Evolutionary conservation across 2,329 filamentous ascomycete genomes (phyloP).

Genomic region (Sporothrix protearum): DNA sequence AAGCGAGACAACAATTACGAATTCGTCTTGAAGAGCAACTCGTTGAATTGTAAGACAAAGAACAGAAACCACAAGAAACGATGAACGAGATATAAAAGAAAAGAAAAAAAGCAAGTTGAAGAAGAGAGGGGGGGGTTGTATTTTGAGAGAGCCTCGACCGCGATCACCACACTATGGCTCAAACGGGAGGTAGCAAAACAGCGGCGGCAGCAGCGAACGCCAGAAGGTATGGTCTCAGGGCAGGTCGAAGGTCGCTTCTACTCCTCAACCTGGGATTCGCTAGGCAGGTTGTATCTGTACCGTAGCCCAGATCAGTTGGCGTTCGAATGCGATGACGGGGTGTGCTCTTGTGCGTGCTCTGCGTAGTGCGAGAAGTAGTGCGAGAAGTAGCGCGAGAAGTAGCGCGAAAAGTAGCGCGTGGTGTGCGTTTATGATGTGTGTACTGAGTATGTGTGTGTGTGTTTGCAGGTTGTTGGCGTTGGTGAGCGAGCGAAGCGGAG

Average conservation of each 20-base stretch:
- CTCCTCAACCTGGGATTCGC: background rate
- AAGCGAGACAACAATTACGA: constrained; percentile 3
- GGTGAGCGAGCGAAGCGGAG: constrained; percentile 15
- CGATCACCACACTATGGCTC: constrained; percentile 20
- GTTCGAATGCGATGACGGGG: constrained; percentile 13
- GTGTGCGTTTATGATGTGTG: constrained; percentile 1
- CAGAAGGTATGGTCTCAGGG: constrained; percentile 2
- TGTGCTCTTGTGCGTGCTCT: background rate
- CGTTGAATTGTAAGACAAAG: constrained; percentile 13
- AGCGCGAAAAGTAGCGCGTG: constrained; percentile 12
- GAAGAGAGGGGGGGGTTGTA: constrained; percentile 19
- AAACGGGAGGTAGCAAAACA: constrained; percentile 9
- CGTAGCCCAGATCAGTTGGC: constrained; percentile 13
- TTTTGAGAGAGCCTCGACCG: constrained; percentile 22
- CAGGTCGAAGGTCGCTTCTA: background rate
- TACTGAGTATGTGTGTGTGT: constrained; percentile 1
- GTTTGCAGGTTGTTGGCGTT: background rate
- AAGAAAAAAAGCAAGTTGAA: constrained; percentile 11
- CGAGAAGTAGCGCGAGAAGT: background rate
- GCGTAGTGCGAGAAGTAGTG: constrained; percentile 6
- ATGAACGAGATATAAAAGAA: background rate
- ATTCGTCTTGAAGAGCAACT: constrained; percentile 27
- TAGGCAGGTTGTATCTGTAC: background rate
- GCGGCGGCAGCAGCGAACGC: constrained; percentile 4
- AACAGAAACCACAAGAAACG: constrained; percentile 1